A percentile compares a stretch with the other conserved stretches of the same genome.
These are phyloP conservation scores for Penicillium maclennaniae DNA, from an alignment of 495 filamentous ascomycete species.

Conservation along the genomic window DNA sequence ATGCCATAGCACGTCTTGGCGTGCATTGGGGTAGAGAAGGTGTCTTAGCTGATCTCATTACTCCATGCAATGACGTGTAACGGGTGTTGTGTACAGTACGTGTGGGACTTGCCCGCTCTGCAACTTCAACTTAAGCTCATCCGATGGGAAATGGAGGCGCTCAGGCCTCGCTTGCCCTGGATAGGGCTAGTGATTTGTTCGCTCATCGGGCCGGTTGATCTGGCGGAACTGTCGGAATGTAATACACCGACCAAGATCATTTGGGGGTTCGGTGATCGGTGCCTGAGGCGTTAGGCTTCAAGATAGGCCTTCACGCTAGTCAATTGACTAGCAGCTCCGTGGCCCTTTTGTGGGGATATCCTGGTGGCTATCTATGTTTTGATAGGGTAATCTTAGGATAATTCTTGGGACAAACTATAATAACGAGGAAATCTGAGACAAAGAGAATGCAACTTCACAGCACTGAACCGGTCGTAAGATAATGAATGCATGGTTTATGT, in stretches of 20 bases:
- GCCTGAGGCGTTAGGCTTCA: conserved; percentile 1
- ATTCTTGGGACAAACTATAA: background rate
- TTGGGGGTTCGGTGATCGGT: background rate
- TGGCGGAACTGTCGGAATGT: background rate
- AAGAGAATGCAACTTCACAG: too few relatives aligned
- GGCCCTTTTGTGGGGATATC: background rate
- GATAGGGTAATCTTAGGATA: background rate
- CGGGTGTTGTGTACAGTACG: background rate
- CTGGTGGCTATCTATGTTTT: background rate
- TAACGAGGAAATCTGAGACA: too few relatives aligned
- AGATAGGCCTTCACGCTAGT: background rate
- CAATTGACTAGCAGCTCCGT: background rate
- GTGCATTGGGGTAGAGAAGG: background rate
- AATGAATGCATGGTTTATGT: too few relatives aligned
- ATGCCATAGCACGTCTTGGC: background rate
- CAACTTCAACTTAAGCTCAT: background rate
- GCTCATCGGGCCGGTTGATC: background rate
- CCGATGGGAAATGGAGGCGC: background rate
- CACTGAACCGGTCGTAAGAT: too few relatives aligned
- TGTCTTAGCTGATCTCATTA: background rate
- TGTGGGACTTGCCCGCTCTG: background rate
- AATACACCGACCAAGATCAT: background rate
- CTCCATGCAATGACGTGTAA: too few relatives aligned
- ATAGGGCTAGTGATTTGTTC: background rate
- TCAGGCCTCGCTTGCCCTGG: background rate